These are phyloP conservation scores for Rhodotorula sp. DNA, from an alignment of 1,284 basidiomycete species.

Conservation along the genomic window DNA sequence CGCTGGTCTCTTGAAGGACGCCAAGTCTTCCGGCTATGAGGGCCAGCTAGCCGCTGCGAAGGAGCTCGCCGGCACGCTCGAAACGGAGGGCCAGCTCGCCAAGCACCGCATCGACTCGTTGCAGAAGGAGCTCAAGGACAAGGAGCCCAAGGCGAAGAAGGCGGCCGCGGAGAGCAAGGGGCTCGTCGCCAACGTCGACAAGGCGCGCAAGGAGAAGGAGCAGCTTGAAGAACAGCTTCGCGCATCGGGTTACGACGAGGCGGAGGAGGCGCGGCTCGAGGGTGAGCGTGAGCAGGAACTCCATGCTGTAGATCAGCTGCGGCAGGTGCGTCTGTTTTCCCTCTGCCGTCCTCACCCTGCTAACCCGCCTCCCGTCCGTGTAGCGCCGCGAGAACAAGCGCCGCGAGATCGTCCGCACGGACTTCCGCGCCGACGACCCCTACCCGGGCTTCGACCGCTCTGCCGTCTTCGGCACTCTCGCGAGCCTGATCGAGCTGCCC, in stretches of 20 bases:
- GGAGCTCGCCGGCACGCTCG: constrained; percentile 70
- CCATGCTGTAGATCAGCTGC: constrained; percentile 9
- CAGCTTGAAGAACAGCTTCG: constrained; percentile 61
- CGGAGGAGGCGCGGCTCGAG: constrained; percentile 71
- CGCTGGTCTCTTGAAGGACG: constrained; percentile 67
- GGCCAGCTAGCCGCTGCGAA: constrained; percentile 92
- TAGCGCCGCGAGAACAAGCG: constrained; percentile 28
- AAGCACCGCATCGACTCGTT: constrained; percentile 75
- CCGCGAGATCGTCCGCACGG: constrained; percentile 50
- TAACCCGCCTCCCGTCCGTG: neutral
- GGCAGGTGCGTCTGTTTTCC: constrained; percentile 51
- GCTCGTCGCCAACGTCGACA: constrained; percentile 65
- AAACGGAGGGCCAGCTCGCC: constrained; percentile 82
- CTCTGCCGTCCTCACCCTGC: neutral
- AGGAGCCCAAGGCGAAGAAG: constrained; percentile 78
- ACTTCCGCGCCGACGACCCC: constrained; percentile 45
- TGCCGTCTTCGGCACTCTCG: constrained; percentile 75
- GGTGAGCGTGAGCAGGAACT: constrained; percentile 48
- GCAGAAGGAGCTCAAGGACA: constrained; percentile 75
- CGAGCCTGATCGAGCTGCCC: constrained; percentile 63
- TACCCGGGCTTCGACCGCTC: constrained; percentile 75
- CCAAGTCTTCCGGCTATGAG: constrained; percentile 82
- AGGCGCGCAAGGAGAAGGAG: constrained; percentile 65
- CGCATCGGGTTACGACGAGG: constrained; percentile 75
- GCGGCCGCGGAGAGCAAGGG: constrained; percentile 83